A percentile compares a stretch with the other conserved stretches of the same genome.
phyloP scores from a whole-genome alignment of 768 basidiomycete species.

The Amanita subjunquillea region DNA sequence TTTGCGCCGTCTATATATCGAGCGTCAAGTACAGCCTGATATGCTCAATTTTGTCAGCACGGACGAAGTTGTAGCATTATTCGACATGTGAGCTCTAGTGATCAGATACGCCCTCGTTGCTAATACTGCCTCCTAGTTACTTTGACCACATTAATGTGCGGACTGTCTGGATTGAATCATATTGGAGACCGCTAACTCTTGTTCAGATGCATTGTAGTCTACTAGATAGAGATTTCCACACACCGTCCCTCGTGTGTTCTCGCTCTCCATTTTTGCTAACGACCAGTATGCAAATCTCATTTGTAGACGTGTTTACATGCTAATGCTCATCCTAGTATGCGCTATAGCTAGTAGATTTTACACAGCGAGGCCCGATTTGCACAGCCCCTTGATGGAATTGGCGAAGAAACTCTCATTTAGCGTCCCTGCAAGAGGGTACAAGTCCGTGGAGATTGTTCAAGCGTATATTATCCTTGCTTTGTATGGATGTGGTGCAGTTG shows the following conservation, averaged over 20 bases:
- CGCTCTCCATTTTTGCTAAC: slow-evolving; percentile 93
- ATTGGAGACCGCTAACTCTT: slow-evolving; percentile 9
- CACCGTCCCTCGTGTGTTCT: slow-evolving; percentile 87
- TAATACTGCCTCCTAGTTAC: slow-evolving; percentile 34
- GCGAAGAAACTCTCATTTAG: slow-evolving; percentile 84
- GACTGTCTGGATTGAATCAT: slow-evolving; percentile 7
- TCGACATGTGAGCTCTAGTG: slow-evolving; percentile 62
- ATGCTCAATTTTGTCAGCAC: slow-evolving; percentile 83
- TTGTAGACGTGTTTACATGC: background rate
- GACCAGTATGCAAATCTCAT: slow-evolving; percentile 49
- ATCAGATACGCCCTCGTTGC: slow-evolving; percentile 6
- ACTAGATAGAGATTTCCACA: slow-evolving; percentile 84
- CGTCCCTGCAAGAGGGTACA: slow-evolving; percentile 80
- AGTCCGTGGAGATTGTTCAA: slow-evolving; percentile 92
- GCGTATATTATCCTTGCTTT: slow-evolving; percentile 83
- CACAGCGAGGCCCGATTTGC: slow-evolving; percentile 69
- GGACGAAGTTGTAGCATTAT: slow-evolving; percentile 86
- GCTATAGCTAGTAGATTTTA: slow-evolving; percentile 93
- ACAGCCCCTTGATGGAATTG: slow-evolving; percentile 67
- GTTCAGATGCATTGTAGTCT: slow-evolving; percentile 68
- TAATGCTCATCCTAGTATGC: slow-evolving; percentile 51
- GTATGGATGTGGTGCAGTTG: slow-evolving; percentile 92
- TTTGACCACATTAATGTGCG: slow-evolving; percentile 70
- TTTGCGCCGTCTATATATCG: slow-evolving; percentile 72
- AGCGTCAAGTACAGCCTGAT: slow-evolving; percentile 86